phyloP scores from a whole-genome alignment of 208 protist genomes.

The Wallacemonas sp. region DNA sequence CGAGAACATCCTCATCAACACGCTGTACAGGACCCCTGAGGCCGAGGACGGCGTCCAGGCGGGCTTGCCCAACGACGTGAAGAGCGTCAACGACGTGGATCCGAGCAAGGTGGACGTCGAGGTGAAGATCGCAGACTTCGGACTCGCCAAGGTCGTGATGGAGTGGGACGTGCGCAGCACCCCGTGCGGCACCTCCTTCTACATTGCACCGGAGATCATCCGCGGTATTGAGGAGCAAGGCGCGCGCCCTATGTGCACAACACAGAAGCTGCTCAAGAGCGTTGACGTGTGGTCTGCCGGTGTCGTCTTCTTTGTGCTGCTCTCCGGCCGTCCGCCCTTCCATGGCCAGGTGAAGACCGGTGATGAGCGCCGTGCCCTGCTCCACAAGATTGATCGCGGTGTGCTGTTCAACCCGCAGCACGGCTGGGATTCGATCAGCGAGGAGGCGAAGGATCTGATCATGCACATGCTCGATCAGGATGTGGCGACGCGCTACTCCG shows the following conservation, averaged over 20 bases:
- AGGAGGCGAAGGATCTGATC: slow-evolving; percentile 85
- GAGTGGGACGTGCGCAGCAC: slow-evolving; percentile 82
- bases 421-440: slow-evolving; percentile 69
- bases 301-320: slow-evolving; percentile 86
- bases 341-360: slow-evolving; percentile 81
- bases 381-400: slow-evolving; percentile 78
- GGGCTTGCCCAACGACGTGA: background rate
- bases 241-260: slow-evolving; percentile 80
- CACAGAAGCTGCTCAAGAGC: slow-evolving; percentile 73
- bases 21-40: slow-evolving; percentile 25
- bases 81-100: slow-evolving; percentile 39
- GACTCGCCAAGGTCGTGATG: slow-evolving; percentile 85
- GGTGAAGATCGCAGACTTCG: slow-evolving; percentile 90
- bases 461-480: slow-evolving; percentile 79
- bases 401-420: slow-evolving; percentile 79
- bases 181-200: slow-evolving; percentile 89
- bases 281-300: slow-evolving; percentile 90
- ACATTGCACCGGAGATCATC: slow-evolving; percentile 90
- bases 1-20: slow-evolving; percentile 88
- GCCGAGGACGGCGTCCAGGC: slow-evolving; percentile 24
- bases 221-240: slow-evolving; percentile 84
- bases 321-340: slow-evolving; percentile 84
- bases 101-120: slow-evolving; percentile 45
- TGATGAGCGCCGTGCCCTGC: slow-evolving; percentile 74
- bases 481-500: slow-evolving; percentile 58